A percentile compares a stretch with the other conserved stretches of the same genome.
Evolutionary conservation across 2,329 filamentous ascomycete species (phyloP).

Genomic region (Xylaria arbuscula): DNA sequence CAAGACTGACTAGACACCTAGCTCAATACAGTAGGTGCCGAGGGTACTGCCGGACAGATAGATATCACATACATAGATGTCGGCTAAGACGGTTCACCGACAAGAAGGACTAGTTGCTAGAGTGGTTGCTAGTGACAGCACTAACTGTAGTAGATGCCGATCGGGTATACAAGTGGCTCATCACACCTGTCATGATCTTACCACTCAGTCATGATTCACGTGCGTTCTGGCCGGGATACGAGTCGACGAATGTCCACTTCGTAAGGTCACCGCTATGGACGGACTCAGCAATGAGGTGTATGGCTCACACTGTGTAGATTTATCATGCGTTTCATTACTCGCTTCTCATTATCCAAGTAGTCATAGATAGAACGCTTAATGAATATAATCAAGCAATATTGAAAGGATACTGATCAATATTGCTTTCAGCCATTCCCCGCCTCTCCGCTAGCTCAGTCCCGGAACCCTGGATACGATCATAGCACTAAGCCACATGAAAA

Average conservation of each 20-base stretch:
- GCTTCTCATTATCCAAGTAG: background rate
- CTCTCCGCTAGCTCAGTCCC: constrained; percentile 19
- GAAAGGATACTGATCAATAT: constrained; percentile 14
- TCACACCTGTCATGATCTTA: constrained; percentile 4
- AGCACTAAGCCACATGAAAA: constrained; percentile 25
- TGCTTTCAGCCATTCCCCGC: constrained; percentile 25
- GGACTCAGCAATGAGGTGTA: background rate
- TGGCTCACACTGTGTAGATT: too few species aligned
- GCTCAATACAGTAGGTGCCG: constrained; percentile 5
- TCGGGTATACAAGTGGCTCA: background rate
- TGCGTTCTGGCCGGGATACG: background rate
- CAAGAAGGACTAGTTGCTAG: background rate
- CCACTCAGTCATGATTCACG: background rate
- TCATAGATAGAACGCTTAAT: constrained; percentile 2
- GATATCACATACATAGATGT: background rate
- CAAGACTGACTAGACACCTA: background rate
- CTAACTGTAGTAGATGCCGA: background rate
- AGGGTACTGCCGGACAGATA: background rate
- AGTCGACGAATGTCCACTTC: too few species aligned
- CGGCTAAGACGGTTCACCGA: background rate
- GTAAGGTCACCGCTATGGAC: background rate
- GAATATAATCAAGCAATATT: constrained; percentile 1
- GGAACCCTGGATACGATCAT: constrained; percentile 6
- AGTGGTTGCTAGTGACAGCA: background rate
- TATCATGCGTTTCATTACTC: constrained; percentile 13